phyloP scores from a whole-genome alignment of 441 rosid genomes.

The Pelargonium exstipulatum region DNA sequence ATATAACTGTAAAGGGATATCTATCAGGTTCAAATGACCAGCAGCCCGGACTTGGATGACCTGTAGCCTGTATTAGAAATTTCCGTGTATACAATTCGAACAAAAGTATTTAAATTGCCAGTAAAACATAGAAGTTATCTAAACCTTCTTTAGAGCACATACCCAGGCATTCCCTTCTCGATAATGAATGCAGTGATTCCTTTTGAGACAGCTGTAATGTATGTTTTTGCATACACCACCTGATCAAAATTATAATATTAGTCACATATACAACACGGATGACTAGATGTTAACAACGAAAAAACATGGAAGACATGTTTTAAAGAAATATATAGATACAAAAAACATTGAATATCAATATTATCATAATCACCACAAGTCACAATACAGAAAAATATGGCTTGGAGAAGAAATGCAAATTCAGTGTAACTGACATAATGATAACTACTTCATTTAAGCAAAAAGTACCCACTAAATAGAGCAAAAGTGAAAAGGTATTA shows the following conservation, averaged over 20 bases:
- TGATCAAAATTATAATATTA: constrained; percentile 29
- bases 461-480: background rate
- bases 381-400: background rate
- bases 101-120: background rate
- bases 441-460: background rate
- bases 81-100: background rate
- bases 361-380: background rate
- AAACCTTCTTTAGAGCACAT: constrained; percentile 23
- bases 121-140: background rate
- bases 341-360: background rate
- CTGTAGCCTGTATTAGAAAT: background rate
- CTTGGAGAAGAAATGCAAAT: background rate
- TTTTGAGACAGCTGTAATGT: constrained; percentile 69
- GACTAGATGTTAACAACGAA: background rate
- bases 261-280: constrained; percentile 12
- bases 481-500: background rate
- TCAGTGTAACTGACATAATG: background rate
- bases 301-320: background rate
- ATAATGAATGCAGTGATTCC: constrained; percentile 89
- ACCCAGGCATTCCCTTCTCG: constrained; percentile 97
- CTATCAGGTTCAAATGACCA: constrained; percentile 3
- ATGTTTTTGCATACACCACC: constrained; percentile 88
- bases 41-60: background rate
- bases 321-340: background rate
- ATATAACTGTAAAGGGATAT: background rate